These are phyloP conservation scores for Flaveria ramosissima DNA, from an alignment of 129 eudicot genomes.

Conservation along the genomic window DNA sequence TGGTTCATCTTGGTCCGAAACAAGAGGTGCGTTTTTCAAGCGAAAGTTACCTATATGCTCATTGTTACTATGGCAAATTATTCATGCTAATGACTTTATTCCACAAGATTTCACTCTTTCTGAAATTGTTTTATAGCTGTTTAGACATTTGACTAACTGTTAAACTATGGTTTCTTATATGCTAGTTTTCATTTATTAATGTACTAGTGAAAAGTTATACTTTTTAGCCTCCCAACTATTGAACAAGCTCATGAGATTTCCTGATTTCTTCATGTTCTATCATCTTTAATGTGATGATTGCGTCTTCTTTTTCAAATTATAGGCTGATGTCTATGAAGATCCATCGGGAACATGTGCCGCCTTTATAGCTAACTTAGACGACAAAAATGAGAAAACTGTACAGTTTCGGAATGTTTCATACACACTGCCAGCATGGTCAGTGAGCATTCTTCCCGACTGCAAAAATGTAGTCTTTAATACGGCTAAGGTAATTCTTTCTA, in stretches of 20 bases:
- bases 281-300: slow-evolving; percentile 14
- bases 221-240: slow-evolving; percentile 7
- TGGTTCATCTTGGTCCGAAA: slow-evolving; percentile 63
- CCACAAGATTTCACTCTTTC: neutral
- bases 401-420: slow-evolving; percentile 68
- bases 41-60: slow-evolving; percentile 21
- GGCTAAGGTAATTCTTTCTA: slow-evolving; percentile 66
- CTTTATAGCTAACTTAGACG: slow-evolving; percentile 81
- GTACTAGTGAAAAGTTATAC: neutral
- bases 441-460: slow-evolving; percentile 99
- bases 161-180: neutral
- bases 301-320: neutral
- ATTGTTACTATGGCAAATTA: neutral
- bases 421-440: slow-evolving; percentile 95
- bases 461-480: slow-evolving; percentile 86
- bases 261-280: neutral
- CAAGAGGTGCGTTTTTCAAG: slow-evolving; percentile 58
- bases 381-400: slow-evolving; percentile 64
- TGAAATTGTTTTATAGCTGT: neutral
- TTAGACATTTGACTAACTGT: neutral
- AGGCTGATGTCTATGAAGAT: slow-evolving; percentile 85
- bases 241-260: neutral
- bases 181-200: neutral
- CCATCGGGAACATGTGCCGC: slow-evolving; percentile 81
- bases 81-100: neutral